Conservation (phyloP, 2,329 filamentous ascomycete genomes). For the Neobulgaria alba region DNA sequence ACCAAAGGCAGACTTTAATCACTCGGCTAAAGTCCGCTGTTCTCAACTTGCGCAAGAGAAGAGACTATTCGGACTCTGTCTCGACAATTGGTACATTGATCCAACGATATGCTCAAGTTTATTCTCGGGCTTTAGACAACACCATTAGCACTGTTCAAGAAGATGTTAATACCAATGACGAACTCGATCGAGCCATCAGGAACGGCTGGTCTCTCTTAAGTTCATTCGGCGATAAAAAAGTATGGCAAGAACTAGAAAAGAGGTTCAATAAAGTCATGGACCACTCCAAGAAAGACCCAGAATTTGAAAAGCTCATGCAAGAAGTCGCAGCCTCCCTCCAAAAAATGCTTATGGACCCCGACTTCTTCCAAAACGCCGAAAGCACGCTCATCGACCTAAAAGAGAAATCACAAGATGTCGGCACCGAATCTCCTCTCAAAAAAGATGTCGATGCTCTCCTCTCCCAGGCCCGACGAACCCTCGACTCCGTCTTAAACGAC, state of each 20-base stretch:
- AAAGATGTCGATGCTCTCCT: slow-evolving; percentile 68
- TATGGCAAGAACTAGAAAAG: slow-evolving; percentile 69
- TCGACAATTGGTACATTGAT: slow-evolving; percentile 68
- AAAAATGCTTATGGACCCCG: slow-evolving; percentile 74
- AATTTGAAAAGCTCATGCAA: slow-evolving; percentile 70
- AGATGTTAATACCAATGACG: slow-evolving; percentile 64
- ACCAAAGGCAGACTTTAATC: slow-evolving; percentile 65
- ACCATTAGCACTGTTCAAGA: slow-evolving; percentile 58
- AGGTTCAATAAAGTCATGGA: slow-evolving; percentile 62
- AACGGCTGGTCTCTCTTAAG: slow-evolving; percentile 77
- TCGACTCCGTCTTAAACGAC: slow-evolving; percentile 63
- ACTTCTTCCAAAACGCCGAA: slow-evolving; percentile 68
- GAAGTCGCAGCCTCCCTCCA: slow-evolving; percentile 69
- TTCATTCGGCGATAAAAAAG: slow-evolving; percentile 64
- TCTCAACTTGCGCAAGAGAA: slow-evolving; percentile 61
- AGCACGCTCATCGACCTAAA: slow-evolving; percentile 43
- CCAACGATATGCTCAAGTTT: slow-evolving; percentile 67
- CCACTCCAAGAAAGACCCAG: slow-evolving; percentile 67
- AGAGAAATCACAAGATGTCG: slow-evolving; percentile 51
- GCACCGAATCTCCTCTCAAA: slow-evolving; percentile 57
- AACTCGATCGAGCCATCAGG: slow-evolving; percentile 64
- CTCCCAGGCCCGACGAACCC: slow-evolving; percentile 56
- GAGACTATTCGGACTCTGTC: slow-evolving; percentile 80
- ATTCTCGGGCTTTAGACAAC: slow-evolving; percentile 64
- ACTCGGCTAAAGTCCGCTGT: slow-evolving; percentile 71